Percentiles rank a stretch among this genome's conserved stretches.
Conservation (phyloP, 2,329 filamentous ascomycete species). For the Dryadomyces quercivorus region DNA sequence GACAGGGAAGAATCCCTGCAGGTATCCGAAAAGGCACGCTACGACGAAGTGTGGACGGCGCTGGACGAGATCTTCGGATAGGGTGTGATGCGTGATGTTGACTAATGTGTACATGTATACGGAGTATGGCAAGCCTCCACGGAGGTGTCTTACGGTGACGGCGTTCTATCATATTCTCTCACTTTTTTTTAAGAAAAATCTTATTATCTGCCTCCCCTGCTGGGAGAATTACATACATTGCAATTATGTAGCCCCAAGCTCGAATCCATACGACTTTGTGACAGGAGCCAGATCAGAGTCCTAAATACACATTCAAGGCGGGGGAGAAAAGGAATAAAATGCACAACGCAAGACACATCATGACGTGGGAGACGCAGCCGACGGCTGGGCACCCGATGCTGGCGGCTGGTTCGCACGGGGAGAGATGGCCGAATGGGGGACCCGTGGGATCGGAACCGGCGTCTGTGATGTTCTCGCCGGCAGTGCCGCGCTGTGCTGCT, state of each 20-base stretch:
- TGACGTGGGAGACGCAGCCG: not conserved
- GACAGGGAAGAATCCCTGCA: constrained; percentile 3
- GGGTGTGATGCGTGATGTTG: not conserved
- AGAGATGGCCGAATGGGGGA: constrained; percentile 9
- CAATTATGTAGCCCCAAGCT: too few relatives aligned
- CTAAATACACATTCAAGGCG: too few relatives aligned
- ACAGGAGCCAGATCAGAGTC: too few relatives aligned
- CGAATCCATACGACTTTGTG: not conserved
- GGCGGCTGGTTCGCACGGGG: constrained; percentile 1
- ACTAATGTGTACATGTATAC: not conserved
- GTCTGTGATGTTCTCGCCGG: constrained; percentile 12
- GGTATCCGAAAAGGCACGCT: constrained; percentile 1
- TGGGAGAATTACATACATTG: too few relatives aligned
- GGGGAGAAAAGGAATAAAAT: not conserved
- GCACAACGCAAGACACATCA: constrained; percentile 16
- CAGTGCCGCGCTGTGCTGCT: constrained; percentile 3
- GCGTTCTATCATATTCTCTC: too few relatives aligned
- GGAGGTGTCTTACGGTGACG: too few relatives aligned
- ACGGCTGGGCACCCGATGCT: not conserved
- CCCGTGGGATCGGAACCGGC: constrained; percentile 14
- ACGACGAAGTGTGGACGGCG: constrained; percentile 26
- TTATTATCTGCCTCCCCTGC: not conserved
- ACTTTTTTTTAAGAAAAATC: too few relatives aligned
- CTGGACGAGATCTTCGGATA: constrained; percentile 29
- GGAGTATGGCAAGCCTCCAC: not conserved